Evolutionary conservation across 257 asterid genomes (phyloP).

Genomic region (Penstemon eatonii): DNA sequence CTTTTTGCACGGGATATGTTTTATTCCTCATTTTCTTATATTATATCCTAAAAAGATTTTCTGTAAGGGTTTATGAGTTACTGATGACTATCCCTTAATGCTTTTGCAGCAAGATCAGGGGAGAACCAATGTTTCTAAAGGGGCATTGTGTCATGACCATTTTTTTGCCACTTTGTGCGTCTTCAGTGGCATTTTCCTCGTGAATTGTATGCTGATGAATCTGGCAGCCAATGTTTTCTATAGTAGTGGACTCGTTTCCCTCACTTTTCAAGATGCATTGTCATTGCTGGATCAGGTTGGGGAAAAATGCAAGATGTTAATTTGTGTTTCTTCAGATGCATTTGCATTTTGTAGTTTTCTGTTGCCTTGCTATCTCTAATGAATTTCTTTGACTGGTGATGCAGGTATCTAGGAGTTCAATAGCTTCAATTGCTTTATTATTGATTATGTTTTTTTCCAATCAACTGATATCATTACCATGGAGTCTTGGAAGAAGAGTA

Average conservation of each 20-base stretch:
- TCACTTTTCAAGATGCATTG: slow-evolving; percentile 79
- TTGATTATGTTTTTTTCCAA: slow-evolving; percentile 62
- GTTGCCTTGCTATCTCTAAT: slow-evolving; percentile 19
- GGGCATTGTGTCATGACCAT: slow-evolving; percentile 72
- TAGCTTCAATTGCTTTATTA: slow-evolving; percentile 59
- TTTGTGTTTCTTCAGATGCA: background rate
- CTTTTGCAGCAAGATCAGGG: slow-evolving; percentile 64
- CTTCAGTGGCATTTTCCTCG: slow-evolving; percentile 85
- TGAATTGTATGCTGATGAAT: slow-evolving; percentile 65
- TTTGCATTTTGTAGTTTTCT: slow-evolving; percentile 12
- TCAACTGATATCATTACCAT: slow-evolving; percentile 72
- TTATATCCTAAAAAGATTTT: background rate
- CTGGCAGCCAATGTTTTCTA: slow-evolving; percentile 70
- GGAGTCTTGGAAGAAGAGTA: slow-evolving; percentile 75
- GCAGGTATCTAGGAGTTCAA: slow-evolving; percentile 78
- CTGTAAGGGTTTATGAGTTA: background rate
- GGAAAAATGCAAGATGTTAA: slow-evolving; percentile 17
- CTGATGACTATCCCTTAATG: slow-evolving; percentile 9
- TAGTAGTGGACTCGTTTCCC: slow-evolving; percentile 60
- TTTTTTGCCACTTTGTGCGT: slow-evolving; percentile 71
- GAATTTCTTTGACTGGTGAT: slow-evolving; percentile 28
- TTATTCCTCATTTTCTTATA: background rate
- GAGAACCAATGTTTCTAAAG: slow-evolving; percentile 47
- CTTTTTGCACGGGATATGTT: background rate
- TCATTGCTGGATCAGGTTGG: slow-evolving; percentile 92